Percentiles rank a stretch among this genome's conserved stretches.
Conservation (phyloP, 306 rosid species). For the Biancaea sappan region DNA sequence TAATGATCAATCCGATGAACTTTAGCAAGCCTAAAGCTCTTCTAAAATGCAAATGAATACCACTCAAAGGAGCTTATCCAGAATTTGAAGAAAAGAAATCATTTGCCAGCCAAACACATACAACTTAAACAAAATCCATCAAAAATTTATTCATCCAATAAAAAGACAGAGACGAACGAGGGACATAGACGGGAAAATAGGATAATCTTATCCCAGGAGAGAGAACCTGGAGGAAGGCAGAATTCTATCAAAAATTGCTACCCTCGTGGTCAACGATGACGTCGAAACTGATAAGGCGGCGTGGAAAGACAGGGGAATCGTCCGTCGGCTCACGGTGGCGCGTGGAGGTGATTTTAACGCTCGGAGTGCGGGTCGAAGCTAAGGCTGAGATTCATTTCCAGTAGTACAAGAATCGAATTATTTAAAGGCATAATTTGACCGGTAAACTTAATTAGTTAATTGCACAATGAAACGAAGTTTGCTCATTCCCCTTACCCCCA, state of each 20-base stretch:
- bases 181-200: neutral
- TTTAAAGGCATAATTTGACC: neutral
- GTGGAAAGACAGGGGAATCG: neutral
- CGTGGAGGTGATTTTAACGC: neutral
- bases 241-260: neutral
- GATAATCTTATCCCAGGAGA: neutral
- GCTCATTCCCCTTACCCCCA: too few relatives aligned
- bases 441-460: too few relatives aligned
- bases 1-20: neutral
- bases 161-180: neutral
- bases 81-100: neutral
- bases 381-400: neutral
- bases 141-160: neutral
- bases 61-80: neutral
- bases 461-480: too few relatives aligned
- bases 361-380: neutral
- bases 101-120: too few relatives aligned
- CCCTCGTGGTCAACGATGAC: neutral
- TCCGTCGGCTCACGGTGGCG: slow-evolving; percentile 9
- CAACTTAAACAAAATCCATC: neutral
- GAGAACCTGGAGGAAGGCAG: slow-evolving; percentile 8
- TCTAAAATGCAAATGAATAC: neutral
- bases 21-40: neutral
- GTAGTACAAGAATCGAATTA: neutral
- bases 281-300: neutral